phyloP scores from a whole-genome alignment of 306 rosid genomes.

The Fragaria nilgerrensis region DNA sequence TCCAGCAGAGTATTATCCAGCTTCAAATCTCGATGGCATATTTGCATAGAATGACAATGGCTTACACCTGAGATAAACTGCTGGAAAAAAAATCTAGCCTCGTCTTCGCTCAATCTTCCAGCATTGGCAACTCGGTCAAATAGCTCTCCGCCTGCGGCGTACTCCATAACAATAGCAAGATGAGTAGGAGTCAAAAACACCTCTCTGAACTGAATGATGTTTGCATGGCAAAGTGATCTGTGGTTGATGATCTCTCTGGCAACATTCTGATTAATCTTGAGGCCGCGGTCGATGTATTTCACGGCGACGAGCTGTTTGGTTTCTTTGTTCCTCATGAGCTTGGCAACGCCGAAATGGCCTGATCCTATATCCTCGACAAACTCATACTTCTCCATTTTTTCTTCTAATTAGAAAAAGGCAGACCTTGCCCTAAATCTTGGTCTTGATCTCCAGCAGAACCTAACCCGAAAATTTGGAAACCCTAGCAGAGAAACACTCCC shows the following conservation, averaged over 20 bases:
- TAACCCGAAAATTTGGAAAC: no score
- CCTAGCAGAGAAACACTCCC: no score
- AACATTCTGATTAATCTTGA: slow-evolving; percentile 74
- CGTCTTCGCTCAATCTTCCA: slow-evolving; percentile 86
- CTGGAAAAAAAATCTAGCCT: slow-evolving; percentile 91
- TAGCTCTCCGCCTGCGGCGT: slow-evolving; percentile 88
- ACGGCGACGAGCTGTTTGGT: slow-evolving; percentile 79
- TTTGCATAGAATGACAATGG: slow-evolving; percentile 82
- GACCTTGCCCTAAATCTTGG: no score
- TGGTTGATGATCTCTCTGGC: slow-evolving; percentile 82
- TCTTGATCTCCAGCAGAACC: no score
- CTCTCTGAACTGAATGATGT: slow-evolving; percentile 77
- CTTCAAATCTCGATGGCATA: slow-evolving; percentile 84
- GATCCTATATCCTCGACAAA: slow-evolving; percentile 79
- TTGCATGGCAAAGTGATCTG: slow-evolving; percentile 73
- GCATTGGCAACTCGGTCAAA: slow-evolving; percentile 68
- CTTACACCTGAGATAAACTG: slow-evolving; percentile 86
- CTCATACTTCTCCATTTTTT: slow-evolving; percentile 68
- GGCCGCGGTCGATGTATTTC: slow-evolving; percentile 75
- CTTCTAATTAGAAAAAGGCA: no score
- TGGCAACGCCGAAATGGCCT: slow-evolving; percentile 73
- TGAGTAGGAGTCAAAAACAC: slow-evolving; percentile 81
- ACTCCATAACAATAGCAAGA: slow-evolving; percentile 86
- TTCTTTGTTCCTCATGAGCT: slow-evolving; percentile 67
- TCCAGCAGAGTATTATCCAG: slow-evolving; percentile 78